Evolutionary conservation across 192 early-diverging fungal species (phyloP).

Genomic region (Rhizophagus clarus): DNA sequence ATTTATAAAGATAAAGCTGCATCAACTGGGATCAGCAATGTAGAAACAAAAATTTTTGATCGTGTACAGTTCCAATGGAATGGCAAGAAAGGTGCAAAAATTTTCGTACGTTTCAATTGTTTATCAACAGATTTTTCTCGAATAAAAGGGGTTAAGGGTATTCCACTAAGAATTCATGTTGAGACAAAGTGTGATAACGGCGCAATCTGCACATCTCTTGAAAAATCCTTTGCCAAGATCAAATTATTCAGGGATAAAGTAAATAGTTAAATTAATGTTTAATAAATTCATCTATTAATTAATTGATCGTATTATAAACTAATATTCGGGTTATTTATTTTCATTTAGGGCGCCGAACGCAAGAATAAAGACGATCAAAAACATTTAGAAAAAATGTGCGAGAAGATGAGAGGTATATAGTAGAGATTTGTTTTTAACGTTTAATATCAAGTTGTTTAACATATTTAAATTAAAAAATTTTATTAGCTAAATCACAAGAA

Average conservation of each 20-base stretch:
- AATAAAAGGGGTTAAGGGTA: conserved; percentile 82
- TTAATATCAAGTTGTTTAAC: not conserved
- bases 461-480: not conserved
- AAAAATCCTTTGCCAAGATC: conserved; percentile 62
- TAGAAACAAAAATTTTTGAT: conserved; percentile 66
- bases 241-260: conserved; percentile 78
- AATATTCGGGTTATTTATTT: not conserved
- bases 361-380: conserved; percentile 79
- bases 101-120: conserved; percentile 72
- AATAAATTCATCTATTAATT: not conserved
- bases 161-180: conserved; percentile 62
- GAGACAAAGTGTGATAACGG: conserved; percentile 38
- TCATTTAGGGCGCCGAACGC: conserved; percentile 64
- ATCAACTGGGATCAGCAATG: conserved; percentile 54
- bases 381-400: conserved; percentile 69
- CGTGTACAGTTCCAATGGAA: conserved; percentile 73
- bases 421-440: conserved; percentile 29
- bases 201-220: conserved; percentile 37
- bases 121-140: conserved; percentile 79
- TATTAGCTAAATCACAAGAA: conserved; percentile 39
- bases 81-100: conserved; percentile 61
- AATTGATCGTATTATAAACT: not conserved
- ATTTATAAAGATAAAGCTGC: conserved; percentile 48
- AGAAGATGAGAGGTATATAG: conserved; percentile 60
- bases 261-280: not conserved